Evolutionary conservation across 768 basidiomycete species (phyloP).

Genomic region (Serendipita sp.): DNA sequence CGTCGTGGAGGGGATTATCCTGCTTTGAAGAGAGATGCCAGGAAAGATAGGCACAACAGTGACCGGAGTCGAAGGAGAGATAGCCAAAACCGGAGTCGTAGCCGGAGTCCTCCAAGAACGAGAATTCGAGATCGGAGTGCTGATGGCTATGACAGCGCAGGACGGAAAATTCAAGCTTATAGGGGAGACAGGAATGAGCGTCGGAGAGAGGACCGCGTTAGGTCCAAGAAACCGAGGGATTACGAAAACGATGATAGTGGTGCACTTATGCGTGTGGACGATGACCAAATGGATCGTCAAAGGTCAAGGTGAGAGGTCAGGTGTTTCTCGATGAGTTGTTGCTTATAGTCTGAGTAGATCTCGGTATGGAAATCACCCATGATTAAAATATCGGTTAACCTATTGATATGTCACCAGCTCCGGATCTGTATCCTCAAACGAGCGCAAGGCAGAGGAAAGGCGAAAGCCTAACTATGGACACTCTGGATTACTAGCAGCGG

Average conservation of each 20-base stretch:
- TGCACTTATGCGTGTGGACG: slow-evolving; percentile 29
- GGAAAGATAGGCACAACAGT: not conserved
- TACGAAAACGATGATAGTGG: slow-evolving; percentile 20
- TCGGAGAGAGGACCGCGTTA: slow-evolving; percentile 9
- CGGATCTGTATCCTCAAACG: not conserved
- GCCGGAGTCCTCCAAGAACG: not conserved
- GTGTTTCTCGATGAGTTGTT: slow-evolving; percentile 19
- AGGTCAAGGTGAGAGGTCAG: slow-evolving; percentile 18
- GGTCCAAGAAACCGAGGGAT: slow-evolving; percentile 14
- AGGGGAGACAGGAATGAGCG: slow-evolving; percentile 10
- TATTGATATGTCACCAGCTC: not conserved
- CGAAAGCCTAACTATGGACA: slow-evolving; percentile 78
- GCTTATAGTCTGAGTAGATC: slow-evolving; percentile 34
- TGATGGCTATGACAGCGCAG: slow-evolving; percentile 13
- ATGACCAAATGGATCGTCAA: slow-evolving; percentile 27
- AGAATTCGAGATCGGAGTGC: not conserved
- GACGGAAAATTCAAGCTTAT: slow-evolving; percentile 18
- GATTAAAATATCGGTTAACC: slow-evolving; percentile 21
- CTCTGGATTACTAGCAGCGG: slow-evolving; percentile 87
- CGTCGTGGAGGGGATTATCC: not conserved
- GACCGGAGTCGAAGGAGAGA: not conserved
- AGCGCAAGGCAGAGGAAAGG: slow-evolving; percentile 29
- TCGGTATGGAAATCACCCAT: slow-evolving; percentile 37
- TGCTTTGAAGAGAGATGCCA: not conserved
- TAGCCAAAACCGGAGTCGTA: not conserved